Evolutionary conservation across 352 stramenopile genomes (phyloP).

Genomic region (Plasmopara muralis): DNA sequence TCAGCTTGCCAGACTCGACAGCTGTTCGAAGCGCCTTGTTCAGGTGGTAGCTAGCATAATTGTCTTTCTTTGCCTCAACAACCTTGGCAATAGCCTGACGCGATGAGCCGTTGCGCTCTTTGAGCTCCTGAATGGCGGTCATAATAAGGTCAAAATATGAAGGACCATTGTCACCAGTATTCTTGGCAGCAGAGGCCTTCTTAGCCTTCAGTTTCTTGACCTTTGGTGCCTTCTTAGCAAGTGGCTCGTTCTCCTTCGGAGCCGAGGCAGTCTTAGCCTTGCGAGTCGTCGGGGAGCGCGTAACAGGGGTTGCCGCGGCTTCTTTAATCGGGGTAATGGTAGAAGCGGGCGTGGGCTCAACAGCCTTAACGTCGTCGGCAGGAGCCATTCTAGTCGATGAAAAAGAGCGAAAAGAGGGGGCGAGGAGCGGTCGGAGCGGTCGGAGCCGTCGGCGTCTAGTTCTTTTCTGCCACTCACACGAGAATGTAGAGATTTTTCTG

Average conservation of each 20-base stretch:
- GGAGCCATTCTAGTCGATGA: constrained; percentile 22
- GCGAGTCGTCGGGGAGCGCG: constrained; percentile 47
- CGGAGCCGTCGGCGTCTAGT: constrained; percentile 32
- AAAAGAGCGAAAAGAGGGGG: constrained; percentile 4
- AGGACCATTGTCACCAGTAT: constrained; percentile 35
- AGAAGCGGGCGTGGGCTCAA: constrained; percentile 27
- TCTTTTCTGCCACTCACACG: constrained; percentile 34
- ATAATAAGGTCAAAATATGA: constrained; percentile 89
- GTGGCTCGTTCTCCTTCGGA: constrained; percentile 23
- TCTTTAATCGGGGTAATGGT: constrained; percentile 15
- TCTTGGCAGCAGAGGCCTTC: constrained; percentile 32
- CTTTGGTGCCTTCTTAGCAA: constrained; percentile 41
- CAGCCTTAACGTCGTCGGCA: constrained; percentile 50
- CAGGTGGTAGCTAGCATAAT: constrained; percentile 76
- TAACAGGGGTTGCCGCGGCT: constrained; percentile 6
- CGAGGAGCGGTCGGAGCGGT: constrained; percentile 13
- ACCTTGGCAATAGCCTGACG: constrained; percentile 88
- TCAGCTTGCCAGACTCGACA: constrained; percentile 82
- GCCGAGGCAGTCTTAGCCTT: constrained; percentile 57
- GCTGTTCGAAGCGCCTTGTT: constrained; percentile 88
- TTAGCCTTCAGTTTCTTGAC: constrained; percentile 50
- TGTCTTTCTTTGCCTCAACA: constrained; percentile 79
- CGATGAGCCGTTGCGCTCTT: constrained; percentile 90
- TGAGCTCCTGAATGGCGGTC: constrained; percentile 85
- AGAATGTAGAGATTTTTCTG: constrained; percentile 16